Evolutionary conservation across 108 stramenopile species (phyloP), one percentile per base, ranked within the genome.

Genomic region (Bacterosira constricta): DNA sequence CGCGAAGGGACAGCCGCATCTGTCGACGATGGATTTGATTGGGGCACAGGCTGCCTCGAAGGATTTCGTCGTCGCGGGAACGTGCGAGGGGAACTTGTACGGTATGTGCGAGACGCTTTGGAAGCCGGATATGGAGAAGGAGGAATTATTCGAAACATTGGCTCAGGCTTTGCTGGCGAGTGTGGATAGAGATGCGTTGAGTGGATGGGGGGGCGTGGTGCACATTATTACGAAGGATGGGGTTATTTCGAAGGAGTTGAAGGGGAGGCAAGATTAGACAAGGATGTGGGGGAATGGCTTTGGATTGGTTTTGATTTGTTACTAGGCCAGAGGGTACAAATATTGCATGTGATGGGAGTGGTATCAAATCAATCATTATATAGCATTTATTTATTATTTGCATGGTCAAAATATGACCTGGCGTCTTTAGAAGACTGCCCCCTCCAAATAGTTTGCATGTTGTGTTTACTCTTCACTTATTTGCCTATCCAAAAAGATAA

Each of bases 161-260:
- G 88, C 93, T 1, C 99, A 99, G 79, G 90, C 93, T n/a, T 73
- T 99, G 56, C 81, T 99, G 71, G 88, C 97, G 15, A 84, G 93
- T 62, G 97, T 99, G 53, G 99, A 99, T 75, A 69, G 99, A 44
- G 99, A 99, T 83, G 95, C 98, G 0, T 66, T 98, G 44, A 94
- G 93, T 64, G 98, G 99, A 38, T 99, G 98, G 99, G 99, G 99
- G n/a, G 99, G 95, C 17, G 89, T 97, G 27, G 99, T 99, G 18
- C 98, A 99, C 79, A 97, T 99, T 58, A 95, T 99, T 74, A 96
- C 93, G 31, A 83, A 86, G 62, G 85, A 94, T 63, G 89, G 88
- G 29, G 87, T 95, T 47, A 93, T 81, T 44, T 86, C 89, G 1
- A 86, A 86, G 77, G 88, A 92, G 67, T 82, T 97, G 76, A 95